Evolutionary conservation across 768 basidiomycete genomes (phyloP).

Genomic region (Mycena floridula): DNA sequence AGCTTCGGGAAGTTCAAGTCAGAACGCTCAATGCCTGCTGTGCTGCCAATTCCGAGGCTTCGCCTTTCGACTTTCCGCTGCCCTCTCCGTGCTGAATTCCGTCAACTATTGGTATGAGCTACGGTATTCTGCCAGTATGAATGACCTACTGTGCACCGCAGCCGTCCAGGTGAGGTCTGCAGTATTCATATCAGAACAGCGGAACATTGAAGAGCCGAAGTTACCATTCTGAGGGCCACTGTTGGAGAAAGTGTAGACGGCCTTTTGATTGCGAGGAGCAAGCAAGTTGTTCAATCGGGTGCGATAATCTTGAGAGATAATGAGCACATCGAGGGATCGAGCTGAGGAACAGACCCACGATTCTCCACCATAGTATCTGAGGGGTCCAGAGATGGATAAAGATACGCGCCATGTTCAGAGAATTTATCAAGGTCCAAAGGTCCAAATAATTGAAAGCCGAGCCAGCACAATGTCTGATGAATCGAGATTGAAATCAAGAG

Average conservation of each 20-base stretch:
- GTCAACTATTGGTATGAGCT: constrained; percentile 5
- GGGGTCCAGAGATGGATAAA: no score
- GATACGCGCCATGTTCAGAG: no score
- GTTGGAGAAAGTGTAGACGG: background rate
- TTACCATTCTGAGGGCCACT: background rate
- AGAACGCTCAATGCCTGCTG: background rate
- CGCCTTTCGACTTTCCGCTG: constrained; percentile 3
- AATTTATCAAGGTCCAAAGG: no score
- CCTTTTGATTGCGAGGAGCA: background rate
- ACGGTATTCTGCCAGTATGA: background rate
- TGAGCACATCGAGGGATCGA: no score
- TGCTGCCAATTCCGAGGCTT: background rate
- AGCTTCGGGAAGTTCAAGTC: no score
- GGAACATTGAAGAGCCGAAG: background rate
- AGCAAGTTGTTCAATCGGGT: background rate
- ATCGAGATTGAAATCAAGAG: no score
- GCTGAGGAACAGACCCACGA: no score
- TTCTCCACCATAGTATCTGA: no score
- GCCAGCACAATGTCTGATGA: no score
- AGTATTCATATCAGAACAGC: background rate
- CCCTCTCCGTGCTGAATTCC: constrained; percentile 10
- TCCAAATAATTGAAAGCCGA: no score
- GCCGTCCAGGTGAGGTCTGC: background rate
- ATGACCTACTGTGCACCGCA: constrained; percentile 1
- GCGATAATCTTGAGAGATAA: background rate